Percentiles rank a stretch among this genome's conserved stretches.
Conservation (phyloP, 345 rosid species). For the Passiflora organensis region DNA sequence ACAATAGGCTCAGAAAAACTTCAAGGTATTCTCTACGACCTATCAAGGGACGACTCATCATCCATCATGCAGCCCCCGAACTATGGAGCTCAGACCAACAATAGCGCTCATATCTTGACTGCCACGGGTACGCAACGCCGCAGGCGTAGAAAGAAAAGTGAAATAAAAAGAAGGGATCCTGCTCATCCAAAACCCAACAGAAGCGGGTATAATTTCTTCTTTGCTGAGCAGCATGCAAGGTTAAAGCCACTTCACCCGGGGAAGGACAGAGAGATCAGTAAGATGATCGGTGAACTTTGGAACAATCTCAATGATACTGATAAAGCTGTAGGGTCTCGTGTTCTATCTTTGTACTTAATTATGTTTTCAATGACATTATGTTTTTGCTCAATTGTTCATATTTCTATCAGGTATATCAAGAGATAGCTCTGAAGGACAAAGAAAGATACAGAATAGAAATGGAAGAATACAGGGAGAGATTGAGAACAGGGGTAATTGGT, state of each 20-base stretch:
- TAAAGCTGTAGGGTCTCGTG: constrained; percentile 41
- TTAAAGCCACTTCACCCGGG: constrained; percentile 92
- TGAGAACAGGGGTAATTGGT: constrained; percentile 49
- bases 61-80: constrained; percentile 34
- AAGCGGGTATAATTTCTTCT: constrained; percentile 95
- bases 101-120: constrained; percentile 19
- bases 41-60: constrained; percentile 31
- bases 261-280: constrained; percentile 86
- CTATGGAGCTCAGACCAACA: constrained; percentile 21
- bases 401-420: constrained; percentile 39
- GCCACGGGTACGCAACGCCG: constrained; percentile 54
- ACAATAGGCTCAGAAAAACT: constrained; percentile 70
- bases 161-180: constrained; percentile 91
- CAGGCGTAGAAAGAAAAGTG: constrained; percentile 78
- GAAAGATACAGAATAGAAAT: constrained; percentile 83
- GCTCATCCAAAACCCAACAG: constrained; percentile 90
- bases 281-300: constrained; percentile 96
- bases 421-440: constrained; percentile 74
- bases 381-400: not conserved
- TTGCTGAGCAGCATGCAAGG: constrained; percentile 89
- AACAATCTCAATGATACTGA: constrained; percentile 60
- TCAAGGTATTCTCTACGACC: constrained; percentile 74
- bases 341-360: too few species aligned
- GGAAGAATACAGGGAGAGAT: constrained; percentile 76
- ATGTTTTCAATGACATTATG: too few species aligned